A percentile compares a stretch with the other conserved stretches of the same genome.
Conservation (phyloP, 148 eudicot species). For the Beta vulgaris region DNA sequence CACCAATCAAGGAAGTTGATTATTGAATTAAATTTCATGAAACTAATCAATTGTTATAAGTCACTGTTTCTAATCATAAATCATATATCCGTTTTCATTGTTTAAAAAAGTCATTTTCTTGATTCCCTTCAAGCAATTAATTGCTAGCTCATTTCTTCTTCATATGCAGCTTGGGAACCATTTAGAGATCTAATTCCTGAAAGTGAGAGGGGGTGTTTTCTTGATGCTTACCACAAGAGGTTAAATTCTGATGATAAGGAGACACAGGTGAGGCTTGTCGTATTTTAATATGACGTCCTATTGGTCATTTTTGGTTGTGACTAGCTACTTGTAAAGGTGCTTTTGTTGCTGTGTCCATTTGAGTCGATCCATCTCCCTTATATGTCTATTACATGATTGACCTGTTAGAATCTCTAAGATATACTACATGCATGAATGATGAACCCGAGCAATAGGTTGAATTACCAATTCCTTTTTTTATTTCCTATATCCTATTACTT, state of each 20-base stretch:
- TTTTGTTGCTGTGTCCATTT: not conserved
- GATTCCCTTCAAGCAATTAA: not conserved
- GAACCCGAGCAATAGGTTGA: not conserved
- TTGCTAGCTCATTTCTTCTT: slow-evolving; percentile 15
- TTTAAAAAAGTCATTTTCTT: no score
- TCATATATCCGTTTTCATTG: not conserved
- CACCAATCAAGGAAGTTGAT: no score
- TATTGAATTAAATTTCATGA: no score
- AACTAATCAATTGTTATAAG: not conserved
- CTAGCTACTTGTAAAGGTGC: not conserved
- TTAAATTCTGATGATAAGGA: slow-evolving; percentile 73
- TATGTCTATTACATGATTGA: not conserved
- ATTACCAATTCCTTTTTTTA: not conserved
- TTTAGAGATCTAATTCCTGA: slow-evolving; percentile 97
- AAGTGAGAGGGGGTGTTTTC: slow-evolving; percentile 73
- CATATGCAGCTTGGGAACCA: slow-evolving; percentile 79
- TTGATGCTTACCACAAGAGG: slow-evolving; percentile 84
- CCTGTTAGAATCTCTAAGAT: not conserved
- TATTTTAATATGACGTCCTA: not conserved
- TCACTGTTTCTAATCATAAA: not conserved
- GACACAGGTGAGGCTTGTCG: slow-evolving; percentile 58
- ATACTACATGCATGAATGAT: not conserved
- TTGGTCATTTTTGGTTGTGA: not conserved
- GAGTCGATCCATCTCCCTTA: not conserved
- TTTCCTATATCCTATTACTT: not conserved